Conservation (phyloP, 2,329 filamentous ascomycete species). For the Pseudopithomyces maydicus region DNA sequence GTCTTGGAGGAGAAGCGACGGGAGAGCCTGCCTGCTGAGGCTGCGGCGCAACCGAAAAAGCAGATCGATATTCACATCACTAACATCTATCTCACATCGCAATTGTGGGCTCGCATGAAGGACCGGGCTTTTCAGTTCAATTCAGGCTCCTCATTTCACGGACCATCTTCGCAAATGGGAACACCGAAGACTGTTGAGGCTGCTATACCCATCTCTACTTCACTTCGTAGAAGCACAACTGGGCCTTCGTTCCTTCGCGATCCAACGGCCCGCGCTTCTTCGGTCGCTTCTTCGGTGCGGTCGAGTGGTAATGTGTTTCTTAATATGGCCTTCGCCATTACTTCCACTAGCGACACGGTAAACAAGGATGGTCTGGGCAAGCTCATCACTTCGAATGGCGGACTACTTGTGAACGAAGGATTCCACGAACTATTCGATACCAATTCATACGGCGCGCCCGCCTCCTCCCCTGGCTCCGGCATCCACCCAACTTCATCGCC, state of each 20-base stretch:
- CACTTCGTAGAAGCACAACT: conserved; percentile 49
- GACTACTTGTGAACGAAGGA: conserved; percentile 71
- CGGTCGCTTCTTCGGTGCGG: conserved; percentile 32
- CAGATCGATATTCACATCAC: conserved; percentile 47
- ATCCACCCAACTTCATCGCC: conserved; percentile 15
- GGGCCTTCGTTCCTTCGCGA: conserved; percentile 33
- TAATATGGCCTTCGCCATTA: conserved; percentile 87
- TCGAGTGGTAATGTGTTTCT: conserved; percentile 63
- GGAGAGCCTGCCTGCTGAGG: conserved; percentile 39
- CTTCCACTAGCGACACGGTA: conserved; percentile 62
- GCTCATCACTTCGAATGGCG: conserved; percentile 73
- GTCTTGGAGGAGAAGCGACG: conserved; percentile 48
- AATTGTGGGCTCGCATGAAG: conserved; percentile 49
- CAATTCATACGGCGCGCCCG: conserved; percentile 30
- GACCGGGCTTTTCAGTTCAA: conserved; percentile 44
- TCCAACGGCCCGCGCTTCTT: conserved; percentile 30
- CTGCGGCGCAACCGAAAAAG: conserved; percentile 20
- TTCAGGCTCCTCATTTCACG: conserved; percentile 20
- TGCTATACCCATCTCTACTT: conserved; percentile 54
- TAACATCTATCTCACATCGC: conserved; percentile 51
- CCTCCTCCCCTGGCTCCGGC: conserved; percentile 20
- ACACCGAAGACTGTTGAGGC: conserved; percentile 37
- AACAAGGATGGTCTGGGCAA: conserved; percentile 64
- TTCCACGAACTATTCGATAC: conserved; percentile 80
- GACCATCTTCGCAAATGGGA: conserved; percentile 23